Conservation (phyloP, 768 basidiomycete species). For the Suillus ampliporus region DNA sequence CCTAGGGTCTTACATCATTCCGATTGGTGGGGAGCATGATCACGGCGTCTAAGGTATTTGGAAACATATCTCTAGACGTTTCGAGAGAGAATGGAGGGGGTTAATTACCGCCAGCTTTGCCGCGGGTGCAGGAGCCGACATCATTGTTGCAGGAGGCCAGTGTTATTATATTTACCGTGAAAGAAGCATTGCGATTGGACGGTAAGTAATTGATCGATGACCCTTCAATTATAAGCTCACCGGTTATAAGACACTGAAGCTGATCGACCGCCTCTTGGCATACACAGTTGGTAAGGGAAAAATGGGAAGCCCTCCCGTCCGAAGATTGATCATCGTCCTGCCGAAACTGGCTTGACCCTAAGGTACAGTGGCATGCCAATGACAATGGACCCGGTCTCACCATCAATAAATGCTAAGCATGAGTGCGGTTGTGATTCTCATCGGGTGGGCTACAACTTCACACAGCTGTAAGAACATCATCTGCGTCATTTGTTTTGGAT, state of each 20-base stretch:
- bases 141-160: conserved; percentile 21
- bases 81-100: conserved; percentile 19
- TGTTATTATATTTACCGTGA: conserved; percentile 25
- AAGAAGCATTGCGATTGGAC: neutral
- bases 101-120: conserved; percentile 24
- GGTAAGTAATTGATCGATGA: neutral
- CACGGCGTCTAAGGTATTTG: conserved; percentile 16
- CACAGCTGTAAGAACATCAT: conserved; percentile 2
- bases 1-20: conserved; percentile 16
- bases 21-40: conserved; percentile 24
- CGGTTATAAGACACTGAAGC: neutral
- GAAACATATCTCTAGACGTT: conserved; percentile 11
- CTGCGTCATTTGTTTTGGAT: no score
- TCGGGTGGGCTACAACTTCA: neutral
- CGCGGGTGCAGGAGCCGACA: conserved; percentile 24
- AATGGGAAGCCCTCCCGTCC: neutral
- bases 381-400: neutral
- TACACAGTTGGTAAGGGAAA: conserved; percentile 11
- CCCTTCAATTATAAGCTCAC: neutral
- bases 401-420: neutral
- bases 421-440: conserved; percentile 1
- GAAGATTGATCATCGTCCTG: neutral
- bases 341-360: neutral
- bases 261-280: conserved; percentile 6
- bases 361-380: neutral